These are phyloP conservation scores for Ophidiomyces ophidiicola DNA, from an alignment of 2,329 filamentous ascomycete genomes.

Conservation along the genomic window DNA sequence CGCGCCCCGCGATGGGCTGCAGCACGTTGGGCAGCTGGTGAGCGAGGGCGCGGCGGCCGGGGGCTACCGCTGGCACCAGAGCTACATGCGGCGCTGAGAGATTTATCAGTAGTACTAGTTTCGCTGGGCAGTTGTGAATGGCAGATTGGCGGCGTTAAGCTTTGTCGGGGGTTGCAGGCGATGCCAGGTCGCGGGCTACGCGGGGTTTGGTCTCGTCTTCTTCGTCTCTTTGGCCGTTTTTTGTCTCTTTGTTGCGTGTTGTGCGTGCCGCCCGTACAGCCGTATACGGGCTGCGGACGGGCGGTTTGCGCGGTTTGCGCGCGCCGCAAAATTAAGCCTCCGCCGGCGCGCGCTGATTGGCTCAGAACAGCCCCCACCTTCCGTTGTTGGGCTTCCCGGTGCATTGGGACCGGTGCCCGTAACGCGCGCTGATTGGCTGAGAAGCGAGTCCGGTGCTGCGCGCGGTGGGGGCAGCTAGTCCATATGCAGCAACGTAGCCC, in stretches of 20 bases:
- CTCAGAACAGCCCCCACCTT: too few species aligned
- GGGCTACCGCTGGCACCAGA: slow-evolving; percentile 37
- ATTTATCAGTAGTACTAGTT: too few species aligned
- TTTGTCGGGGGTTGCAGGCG: background rate
- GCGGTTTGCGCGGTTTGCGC: background rate
- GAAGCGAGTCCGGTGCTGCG: too few species aligned
- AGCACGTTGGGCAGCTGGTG: slow-evolving; percentile 23
- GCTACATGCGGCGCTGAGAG: slow-evolving; percentile 15
- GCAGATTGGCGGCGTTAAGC: background rate
- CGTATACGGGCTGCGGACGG: too few species aligned
- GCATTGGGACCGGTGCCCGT: too few species aligned
- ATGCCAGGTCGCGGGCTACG: background rate
- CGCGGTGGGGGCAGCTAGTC: too few species aligned
- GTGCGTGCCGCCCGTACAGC: background rate
- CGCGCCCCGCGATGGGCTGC: slow-evolving; percentile 31
- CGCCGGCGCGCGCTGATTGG: too few species aligned
- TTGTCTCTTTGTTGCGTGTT: background rate
- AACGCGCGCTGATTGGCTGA: too few species aligned
- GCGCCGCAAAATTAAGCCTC: background rate
- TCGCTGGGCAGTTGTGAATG: background rate
- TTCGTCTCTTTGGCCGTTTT: background rate
- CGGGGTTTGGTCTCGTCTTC: background rate
- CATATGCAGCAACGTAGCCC: too few species aligned
- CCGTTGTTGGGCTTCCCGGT: too few species aligned
- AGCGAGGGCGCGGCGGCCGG: slow-evolving; percentile 21